Conservation (phyloP, 2,329 filamentous ascomycete genomes). For the Ceratocystis harringtonii region DNA sequence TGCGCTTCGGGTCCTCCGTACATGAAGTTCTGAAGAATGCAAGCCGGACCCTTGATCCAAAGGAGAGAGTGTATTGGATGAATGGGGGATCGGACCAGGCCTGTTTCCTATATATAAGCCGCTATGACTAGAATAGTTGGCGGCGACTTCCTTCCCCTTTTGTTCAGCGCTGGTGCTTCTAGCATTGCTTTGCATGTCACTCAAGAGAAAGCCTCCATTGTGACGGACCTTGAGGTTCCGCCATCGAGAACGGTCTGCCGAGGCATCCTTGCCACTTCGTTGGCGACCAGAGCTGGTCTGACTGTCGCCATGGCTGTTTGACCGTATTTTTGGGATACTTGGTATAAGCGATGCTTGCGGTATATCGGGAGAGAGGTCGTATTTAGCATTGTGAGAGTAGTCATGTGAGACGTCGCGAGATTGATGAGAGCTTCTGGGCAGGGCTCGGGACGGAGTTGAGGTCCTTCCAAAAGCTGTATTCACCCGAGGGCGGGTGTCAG, state of each 20-base stretch:
- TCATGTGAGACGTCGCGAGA: background rate
- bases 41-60: background rate
- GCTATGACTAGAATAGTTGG: background rate
- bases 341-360: conserved; percentile 3
- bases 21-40: conserved; percentile 1
- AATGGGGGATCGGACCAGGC: background rate
- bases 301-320: background rate
- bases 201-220: conserved; percentile 37
- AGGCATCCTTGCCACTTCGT: background rate
- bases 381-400: background rate
- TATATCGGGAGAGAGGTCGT: conserved; percentile 4
- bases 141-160: conserved; percentile 11
- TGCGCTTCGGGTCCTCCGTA: background rate
- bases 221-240: conserved; percentile 31
- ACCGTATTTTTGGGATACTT: background rate
- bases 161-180: conserved; percentile 17
- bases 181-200: conserved; percentile 27
- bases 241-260: conserved; percentile 16
- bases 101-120: background rate
- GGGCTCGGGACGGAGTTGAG: background rate
- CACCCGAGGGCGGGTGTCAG: background rate
- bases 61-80: background rate
- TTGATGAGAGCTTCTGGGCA: background rate
- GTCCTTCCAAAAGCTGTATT: background rate
- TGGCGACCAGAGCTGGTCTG: background rate